Percentiles rank a stretch among this genome's conserved stretches.
phyloP scores from a whole-genome alignment of 1,139 yeast genomes.

The Pneumocystis wakefieldiae region DNA sequence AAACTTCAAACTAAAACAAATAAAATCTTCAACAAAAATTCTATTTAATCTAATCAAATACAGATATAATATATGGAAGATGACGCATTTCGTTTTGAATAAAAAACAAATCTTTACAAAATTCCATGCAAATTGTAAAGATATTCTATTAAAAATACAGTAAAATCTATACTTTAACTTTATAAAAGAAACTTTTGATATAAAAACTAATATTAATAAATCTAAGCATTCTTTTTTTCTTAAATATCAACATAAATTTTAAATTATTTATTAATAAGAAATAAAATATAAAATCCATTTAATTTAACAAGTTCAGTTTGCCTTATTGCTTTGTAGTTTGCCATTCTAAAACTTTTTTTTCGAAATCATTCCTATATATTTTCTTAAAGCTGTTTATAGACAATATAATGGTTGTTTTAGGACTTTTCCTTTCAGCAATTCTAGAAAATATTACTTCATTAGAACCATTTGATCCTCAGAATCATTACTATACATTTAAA shows the following conservation, averaged over 20 bases:
- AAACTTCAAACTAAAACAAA: background rate
- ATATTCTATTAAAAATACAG: too few relatives aligned
- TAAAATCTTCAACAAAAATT: background rate
- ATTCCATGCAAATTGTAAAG: too few relatives aligned
- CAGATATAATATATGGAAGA: background rate
- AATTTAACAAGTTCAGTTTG: background rate
- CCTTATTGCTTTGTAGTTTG: background rate
- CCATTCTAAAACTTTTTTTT: background rate
- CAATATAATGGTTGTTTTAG: conserved; percentile 16
- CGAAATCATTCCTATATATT: too few relatives aligned
- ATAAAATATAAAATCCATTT: too few relatives aligned
- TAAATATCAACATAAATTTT: too few relatives aligned
- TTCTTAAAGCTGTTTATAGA: conserved; percentile 11
- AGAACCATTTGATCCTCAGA: conserved; percentile 40
- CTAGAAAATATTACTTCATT: conserved; percentile 49
- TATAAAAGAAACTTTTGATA: too few relatives aligned
- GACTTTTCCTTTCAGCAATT: conserved; percentile 44
- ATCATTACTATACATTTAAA: conserved; percentile 14
- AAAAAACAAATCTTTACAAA: too few relatives aligned
- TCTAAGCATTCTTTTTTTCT: too few relatives aligned
- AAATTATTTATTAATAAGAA: too few relatives aligned
- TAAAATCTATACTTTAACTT: background rate
- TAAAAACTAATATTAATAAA: too few relatives aligned
- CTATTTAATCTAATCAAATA: background rate
- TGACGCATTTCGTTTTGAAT: too few relatives aligned